Evolutionary conservation across 176 grass and related monocot genomes (phyloP).

Genomic region (barley (Hordeum vulgare)): MorexV3_pseudomolecules_assembly NC_058524.1:172350744-172351243

Average conservation of each 20-base stretch:
- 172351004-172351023: background rate
- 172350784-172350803: constrained; percentile 25
- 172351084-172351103: background rate
- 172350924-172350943: background rate
- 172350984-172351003: background rate
- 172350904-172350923: background rate
- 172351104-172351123: background rate
- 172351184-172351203: background rate
- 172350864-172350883: background rate
- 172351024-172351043: background rate
- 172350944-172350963: background rate
- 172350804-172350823: constrained; percentile 47
- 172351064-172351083: background rate
- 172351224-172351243: background rate
- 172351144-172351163: background rate
- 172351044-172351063: background rate
- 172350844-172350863: constrained; percentile 57
- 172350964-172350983: background rate
- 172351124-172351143: background rate
- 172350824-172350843: constrained; percentile 75
- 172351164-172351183: background rate
- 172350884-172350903: background rate
- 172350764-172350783: constrained; percentile 27
- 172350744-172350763: constrained; percentile 33
- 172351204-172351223: background rate